Evolutionary conservation across 805 yeast genomes (phyloP).

Genomic region (Sporopachydermia lactativora): DNA sequence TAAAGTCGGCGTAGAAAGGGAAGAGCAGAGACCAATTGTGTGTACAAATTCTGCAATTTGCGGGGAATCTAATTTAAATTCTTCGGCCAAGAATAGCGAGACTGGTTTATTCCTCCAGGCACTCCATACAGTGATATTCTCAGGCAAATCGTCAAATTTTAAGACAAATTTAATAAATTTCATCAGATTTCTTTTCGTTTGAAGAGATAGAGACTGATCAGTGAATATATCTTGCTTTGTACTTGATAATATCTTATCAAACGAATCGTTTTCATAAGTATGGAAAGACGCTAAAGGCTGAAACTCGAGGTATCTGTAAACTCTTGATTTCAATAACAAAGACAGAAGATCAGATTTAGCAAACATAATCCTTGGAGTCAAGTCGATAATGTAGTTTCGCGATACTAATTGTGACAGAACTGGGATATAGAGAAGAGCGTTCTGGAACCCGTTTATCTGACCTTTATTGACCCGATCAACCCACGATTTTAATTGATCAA

Average conservation of each 20-base stretch:
- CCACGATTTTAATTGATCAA: slow-evolving; percentile 81
- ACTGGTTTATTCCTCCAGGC: slow-evolving; percentile 44
- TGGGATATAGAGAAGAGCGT: slow-evolving; percentile 75
- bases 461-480: slow-evolving; percentile 48
- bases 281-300: slow-evolving; percentile 82
- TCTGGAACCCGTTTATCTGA: slow-evolving; percentile 30
- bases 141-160: slow-evolving; percentile 46
- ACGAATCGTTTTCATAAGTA: slow-evolving; percentile 84
- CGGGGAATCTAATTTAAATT: slow-evolving; percentile 56
- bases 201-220: slow-evolving; percentile 60
- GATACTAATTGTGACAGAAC: slow-evolving; percentile 36
- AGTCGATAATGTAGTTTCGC: slow-evolving; percentile 74
- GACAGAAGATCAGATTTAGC: slow-evolving; percentile 81
- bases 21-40: slow-evolving; percentile 70
- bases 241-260: slow-evolving; percentile 62
- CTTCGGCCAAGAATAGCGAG: slow-evolving; percentile 39
- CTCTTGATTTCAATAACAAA: slow-evolving; percentile 69
- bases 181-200: slow-evolving; percentile 77
- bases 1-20: slow-evolving; percentile 45
- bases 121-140: slow-evolving; percentile 29
- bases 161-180: slow-evolving; percentile 80
- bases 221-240: slow-evolving; percentile 91
- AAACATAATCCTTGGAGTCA: slow-evolving; percentile 77
- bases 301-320: slow-evolving; percentile 83
- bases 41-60: slow-evolving; percentile 76